Base-by-base conservation (phyloP, 225 moss, liverwort and hornwort species). In the Anthoceros angustus region DNA sequence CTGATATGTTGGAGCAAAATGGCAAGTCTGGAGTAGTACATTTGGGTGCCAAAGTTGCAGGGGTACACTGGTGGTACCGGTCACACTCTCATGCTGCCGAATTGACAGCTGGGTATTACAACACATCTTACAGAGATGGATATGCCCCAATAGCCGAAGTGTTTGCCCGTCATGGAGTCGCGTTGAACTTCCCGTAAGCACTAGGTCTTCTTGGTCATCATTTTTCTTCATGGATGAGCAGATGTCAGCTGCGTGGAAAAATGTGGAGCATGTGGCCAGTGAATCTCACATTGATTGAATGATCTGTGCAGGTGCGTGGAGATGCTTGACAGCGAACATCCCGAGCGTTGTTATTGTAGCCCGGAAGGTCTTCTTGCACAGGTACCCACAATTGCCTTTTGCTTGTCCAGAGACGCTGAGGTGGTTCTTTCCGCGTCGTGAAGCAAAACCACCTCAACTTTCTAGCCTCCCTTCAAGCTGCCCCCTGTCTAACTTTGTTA, bases 61-160 rank as follows among this genome's bases (percentile, higher is more conserved):
- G 84, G 12, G 70, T 84, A 26, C 80, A 84, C 65, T 84, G 84
- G 84, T 76, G 76, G 62, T 84, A 84, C 26, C 64, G 68, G 2
- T 76, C 84, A 0, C 71, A 75, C 21, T 78, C 76, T 21, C 84
- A 84, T 46, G 80, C 84, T 3, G 72, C 84, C 18, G 84, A 84
- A n/a, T 64, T 84, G 5, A 80, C 83, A 2, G 83, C 83, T 0
- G 83, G 83, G 10, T 84, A 84, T 40, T 78, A 80, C 67, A 84
- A 84, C 62, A 78, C 78, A 8, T 71, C 74, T 0, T 39, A 70
- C 10, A 64, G 80, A 6, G 80, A 84, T 62, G 84, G 84, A 10
- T 84, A 84, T 12, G 42, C 67, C 61, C 76, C 80, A 9, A 80
- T 84, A 26, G 84, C 84, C 6, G 71, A 70, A 8, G 72, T 80